phyloP scores from a whole-genome alignment of 1,284 basidiomycete genomes.

The Serendipita sp. region DNA sequence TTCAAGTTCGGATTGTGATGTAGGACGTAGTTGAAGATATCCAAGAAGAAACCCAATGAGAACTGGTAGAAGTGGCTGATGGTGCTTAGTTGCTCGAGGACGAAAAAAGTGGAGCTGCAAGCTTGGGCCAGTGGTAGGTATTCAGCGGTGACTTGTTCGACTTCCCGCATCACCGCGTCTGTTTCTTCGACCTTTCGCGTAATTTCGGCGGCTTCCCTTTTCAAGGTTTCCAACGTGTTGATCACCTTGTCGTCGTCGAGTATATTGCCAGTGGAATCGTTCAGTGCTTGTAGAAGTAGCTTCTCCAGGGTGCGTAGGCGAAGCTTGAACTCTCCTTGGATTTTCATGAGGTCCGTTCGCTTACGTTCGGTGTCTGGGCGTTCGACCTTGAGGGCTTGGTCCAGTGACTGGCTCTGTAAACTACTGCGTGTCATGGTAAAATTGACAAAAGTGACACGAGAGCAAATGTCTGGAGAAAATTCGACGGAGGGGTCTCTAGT shows the following conservation, averaged over 20 bases:
- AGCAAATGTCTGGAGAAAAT: constrained; percentile 97
- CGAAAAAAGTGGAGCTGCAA: constrained; percentile 95
- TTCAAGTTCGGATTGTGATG: constrained; percentile 83
- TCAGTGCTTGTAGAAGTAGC: constrained; percentile 85
- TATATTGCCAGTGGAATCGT: constrained; percentile 94
- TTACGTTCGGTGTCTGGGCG: constrained; percentile 94
- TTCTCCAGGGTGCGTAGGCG: constrained; percentile 89
- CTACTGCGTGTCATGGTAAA: constrained; percentile 99
- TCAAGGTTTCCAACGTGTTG: constrained; percentile 89
- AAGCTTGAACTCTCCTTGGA: constrained; percentile 95
- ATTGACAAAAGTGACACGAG: constrained; percentile 97
- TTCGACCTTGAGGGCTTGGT: constrained; percentile 94
- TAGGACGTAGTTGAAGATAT: constrained; percentile 93
- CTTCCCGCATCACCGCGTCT: constrained; percentile 88
- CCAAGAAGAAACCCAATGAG: constrained; percentile 93
- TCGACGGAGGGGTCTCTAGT: constrained; percentile 95
- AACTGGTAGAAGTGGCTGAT: constrained; percentile 99
- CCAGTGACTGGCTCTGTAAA: constrained; percentile 93
- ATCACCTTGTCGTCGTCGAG: constrained; percentile 99
- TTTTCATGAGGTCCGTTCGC: constrained; percentile 95
- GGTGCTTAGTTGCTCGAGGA: constrained; percentile 84
- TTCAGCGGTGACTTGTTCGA: constrained; percentile 88
- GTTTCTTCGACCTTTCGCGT: constrained; percentile 96
- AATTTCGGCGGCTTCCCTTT: constrained; percentile 93
- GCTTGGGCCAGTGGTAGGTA: constrained; percentile 92